These are phyloP conservation scores for Lineolata rhizophorae DNA, from an alignment of 495 filamentous ascomycete species.

Conservation along the genomic window DNA sequence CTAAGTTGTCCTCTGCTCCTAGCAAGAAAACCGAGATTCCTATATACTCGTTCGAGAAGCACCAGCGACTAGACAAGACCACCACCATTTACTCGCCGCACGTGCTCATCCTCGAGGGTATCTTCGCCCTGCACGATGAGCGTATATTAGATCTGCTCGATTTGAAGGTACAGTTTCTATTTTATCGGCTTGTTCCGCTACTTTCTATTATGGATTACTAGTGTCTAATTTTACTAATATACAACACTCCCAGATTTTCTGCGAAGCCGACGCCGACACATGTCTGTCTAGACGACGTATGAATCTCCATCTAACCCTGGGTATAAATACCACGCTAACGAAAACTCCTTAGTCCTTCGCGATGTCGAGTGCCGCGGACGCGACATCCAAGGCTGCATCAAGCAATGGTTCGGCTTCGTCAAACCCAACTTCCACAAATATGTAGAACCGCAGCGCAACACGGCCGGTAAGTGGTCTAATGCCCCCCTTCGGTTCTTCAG, in stretches of 20 bases:
- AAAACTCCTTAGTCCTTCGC: constrained; percentile 54
- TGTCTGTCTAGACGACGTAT: constrained; percentile 70
- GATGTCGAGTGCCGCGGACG: constrained; percentile 69
- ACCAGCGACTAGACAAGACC: constrained; percentile 57
- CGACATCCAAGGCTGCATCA: constrained; percentile 84
- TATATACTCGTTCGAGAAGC: constrained; percentile 84
- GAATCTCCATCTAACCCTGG: constrained; percentile 2
- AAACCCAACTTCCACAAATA: constrained; percentile 86
- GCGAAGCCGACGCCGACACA: constrained; percentile 85
- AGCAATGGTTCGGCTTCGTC: constrained; percentile 91
- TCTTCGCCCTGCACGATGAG: constrained; percentile 79
- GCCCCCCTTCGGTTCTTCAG: too few species aligned
- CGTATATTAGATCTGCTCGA: constrained; percentile 74
- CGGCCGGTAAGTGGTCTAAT: too few species aligned
- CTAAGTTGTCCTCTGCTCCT: constrained; percentile 5
- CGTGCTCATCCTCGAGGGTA: constrained; percentile 87
- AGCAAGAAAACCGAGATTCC: constrained; percentile 89
- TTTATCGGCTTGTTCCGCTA: too few species aligned
- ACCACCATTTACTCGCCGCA: constrained; percentile 87
- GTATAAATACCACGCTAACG: constrained; percentile 4
- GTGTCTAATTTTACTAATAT: constrained; percentile 1
- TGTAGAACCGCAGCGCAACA: constrained; percentile 69
- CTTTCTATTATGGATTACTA: neutral
- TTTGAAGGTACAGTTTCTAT: constrained; percentile 50
- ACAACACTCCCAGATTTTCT: constrained; percentile 44